A percentile compares a stretch with the other conserved stretches of the same genome.
Conservation (phyloP, 1,139 yeast species). For the Kurtzmaniella quercitrusa region DNA sequence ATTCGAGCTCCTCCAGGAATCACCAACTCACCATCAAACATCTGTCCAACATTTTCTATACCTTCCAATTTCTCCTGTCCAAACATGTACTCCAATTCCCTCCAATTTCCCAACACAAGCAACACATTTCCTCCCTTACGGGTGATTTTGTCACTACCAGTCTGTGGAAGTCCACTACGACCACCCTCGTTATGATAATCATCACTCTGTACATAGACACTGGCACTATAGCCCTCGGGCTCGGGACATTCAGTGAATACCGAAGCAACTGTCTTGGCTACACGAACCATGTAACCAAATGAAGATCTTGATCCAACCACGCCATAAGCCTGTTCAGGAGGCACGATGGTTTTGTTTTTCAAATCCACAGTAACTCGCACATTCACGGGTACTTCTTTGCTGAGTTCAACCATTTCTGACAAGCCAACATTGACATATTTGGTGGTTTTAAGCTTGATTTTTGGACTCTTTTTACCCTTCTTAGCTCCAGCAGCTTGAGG, state of each 20-base stretch:
- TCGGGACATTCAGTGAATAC: slow-evolving; percentile 69
- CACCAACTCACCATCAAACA: slow-evolving; percentile 63
- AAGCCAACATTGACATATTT: slow-evolving; percentile 75
- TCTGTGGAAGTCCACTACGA: slow-evolving; percentile 8
- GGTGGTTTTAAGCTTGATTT: slow-evolving; percentile 55
- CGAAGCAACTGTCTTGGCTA: slow-evolving; percentile 56
- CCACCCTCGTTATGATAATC: slow-evolving; percentile 45
- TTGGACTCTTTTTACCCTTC: slow-evolving; percentile 40
- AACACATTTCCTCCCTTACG: slow-evolving; percentile 34
- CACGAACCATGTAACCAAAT: slow-evolving; percentile 75
- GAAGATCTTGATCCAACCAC: slow-evolving; percentile 52
- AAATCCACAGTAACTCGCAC: slow-evolving; percentile 80
- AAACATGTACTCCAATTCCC: slow-evolving; percentile 52
- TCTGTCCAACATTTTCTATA: slow-evolving; percentile 49
- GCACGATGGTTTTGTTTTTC: slow-evolving; percentile 57
- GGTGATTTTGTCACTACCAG: slow-evolving; percentile 10
- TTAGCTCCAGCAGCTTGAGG: slow-evolving; percentile 35
- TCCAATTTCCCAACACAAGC: slow-evolving; percentile 62
- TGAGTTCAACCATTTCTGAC: slow-evolving; percentile 51
- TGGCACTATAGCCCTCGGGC: slow-evolving; percentile 66
- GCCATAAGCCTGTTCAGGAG: slow-evolving; percentile 72
- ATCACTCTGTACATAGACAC: slow-evolving; percentile 64
- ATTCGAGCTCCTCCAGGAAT: slow-evolving; percentile 57
- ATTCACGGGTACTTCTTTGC: slow-evolving; percentile 66
- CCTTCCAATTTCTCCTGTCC: slow-evolving; percentile 46